Evolutionary conservation across 2,329 filamentous ascomycete genomes (phyloP), one percentile per base, ranked within the genome.

Genomic region (Colletotrichum kahawae): DNA sequence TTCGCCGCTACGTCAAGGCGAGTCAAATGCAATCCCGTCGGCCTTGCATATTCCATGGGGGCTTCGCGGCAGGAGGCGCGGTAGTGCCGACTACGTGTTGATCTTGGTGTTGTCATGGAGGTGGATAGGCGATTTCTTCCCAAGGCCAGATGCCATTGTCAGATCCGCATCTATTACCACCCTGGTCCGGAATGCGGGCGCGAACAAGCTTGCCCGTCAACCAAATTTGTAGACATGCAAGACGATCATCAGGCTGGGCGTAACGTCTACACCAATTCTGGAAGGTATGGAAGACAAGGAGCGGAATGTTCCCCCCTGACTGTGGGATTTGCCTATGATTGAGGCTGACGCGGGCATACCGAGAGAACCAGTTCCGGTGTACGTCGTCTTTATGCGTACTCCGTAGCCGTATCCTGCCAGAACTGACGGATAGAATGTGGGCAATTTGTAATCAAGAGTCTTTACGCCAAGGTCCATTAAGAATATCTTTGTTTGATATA

Each of bases 141-240:
- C 18, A 16, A 12, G n/a, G 63, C 62, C 21, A 34, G 48, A 69
- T 51, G 27, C 36, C 36, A 48, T 60, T 71, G 34, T 16, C 5
- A 62, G 36, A 71, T 67, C 70, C 63, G 70, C 63, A 67, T 36
- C 29, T 13, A n/a, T 18, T 71, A 62, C 54, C 31, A 71, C 70
- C 36, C 63, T 51, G 27, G 63, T 8, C 21, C 63, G 70, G 63
- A 38, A 71, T 71, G 63, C 63, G 70, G 70, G 70, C 70, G 63
- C 13, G 24, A 63, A 63, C n/a, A 63, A 38, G 60, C 60, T 63
- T 38, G 27, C 59, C n/a, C 13, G 18, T 63, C n/a, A 63, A 33
- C 31, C 24, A 29, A 43, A 63, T 36, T 16, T 38, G 33, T 63
- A 33, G 31, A 63, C 31, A 24, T 63, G 14, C n/a, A 31, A 38